Evolutionary conservation across 345 rosid genomes (phyloP).

Genomic region (Erucastrum elatum): DNA sequence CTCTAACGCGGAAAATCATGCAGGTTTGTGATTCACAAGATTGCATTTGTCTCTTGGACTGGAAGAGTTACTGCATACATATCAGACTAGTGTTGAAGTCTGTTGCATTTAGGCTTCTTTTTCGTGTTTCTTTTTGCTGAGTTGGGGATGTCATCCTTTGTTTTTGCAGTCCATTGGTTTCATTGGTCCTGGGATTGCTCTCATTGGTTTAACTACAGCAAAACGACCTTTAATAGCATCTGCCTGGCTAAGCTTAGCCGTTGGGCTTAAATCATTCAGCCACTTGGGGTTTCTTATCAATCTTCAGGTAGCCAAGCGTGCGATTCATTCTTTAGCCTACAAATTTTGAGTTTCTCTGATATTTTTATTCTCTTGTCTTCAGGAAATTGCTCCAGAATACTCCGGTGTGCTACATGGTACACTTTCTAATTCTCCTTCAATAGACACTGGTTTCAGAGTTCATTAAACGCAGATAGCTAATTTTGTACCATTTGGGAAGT

Average conservation of each 20-base stretch:
- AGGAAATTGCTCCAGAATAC: constrained; percentile 93
- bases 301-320: constrained; percentile 62
- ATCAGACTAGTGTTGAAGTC: constrained; percentile 5
- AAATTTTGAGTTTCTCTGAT: constrained; percentile 27
- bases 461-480: not conserved
- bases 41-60: not conserved
- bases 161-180: constrained; percentile 84
- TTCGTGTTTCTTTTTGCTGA: not conserved
- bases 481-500: not conserved
- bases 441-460: not conserved
- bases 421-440: not conserved
- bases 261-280: constrained; percentile 90
- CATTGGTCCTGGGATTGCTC: constrained; percentile 77
- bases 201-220: constrained; percentile 77
- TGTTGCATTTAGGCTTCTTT: not conserved
- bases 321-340: not conserved
- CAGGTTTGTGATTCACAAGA: constrained; percentile 56
- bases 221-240: constrained; percentile 70
- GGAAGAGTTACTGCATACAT: not conserved
- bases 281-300: constrained; percentile 95
- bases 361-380: constrained; percentile 35
- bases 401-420: constrained; percentile 92
- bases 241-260: constrained; percentile 92
- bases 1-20: constrained; percentile 87
- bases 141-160: constrained; percentile 16